Evolutionary conservation across 2,329 filamentous ascomycete species (phyloP).

Genomic region (Lachnellula cervina): DNA sequence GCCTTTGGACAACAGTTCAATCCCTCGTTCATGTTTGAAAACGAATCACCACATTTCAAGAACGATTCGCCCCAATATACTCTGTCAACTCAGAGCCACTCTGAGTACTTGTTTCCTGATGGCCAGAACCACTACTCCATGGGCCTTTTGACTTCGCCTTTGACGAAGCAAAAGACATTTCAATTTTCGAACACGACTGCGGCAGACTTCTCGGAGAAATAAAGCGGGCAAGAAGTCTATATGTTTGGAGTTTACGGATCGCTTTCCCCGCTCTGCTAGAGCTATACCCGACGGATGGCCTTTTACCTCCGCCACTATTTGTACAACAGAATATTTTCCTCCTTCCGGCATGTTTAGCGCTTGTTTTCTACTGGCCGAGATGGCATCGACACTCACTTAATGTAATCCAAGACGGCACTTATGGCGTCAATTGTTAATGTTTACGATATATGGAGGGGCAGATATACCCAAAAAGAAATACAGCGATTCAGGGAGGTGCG

Average conservation of each 20-base stretch:
- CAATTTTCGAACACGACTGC: constrained; percentile 31
- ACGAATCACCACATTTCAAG: constrained; percentile 23
- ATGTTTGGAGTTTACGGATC: not conserved
- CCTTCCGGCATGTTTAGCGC: constrained; percentile 20
- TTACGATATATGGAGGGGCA: constrained; percentile 11
- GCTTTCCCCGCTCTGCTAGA: constrained; percentile 3
- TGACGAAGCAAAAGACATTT: constrained; percentile 29
- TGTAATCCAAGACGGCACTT: constrained; percentile 21
- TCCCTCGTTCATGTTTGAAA: constrained; percentile 19
- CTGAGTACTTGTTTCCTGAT: constrained; percentile 28
- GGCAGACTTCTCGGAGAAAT: constrained; percentile 31
- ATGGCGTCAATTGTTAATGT: constrained; percentile 10
- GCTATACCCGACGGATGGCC: constrained; percentile 10
- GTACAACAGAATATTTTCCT: constrained; percentile 17
- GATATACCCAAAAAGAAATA: constrained; percentile 12
- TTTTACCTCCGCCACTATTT: constrained; percentile 9
- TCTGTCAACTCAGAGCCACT: constrained; percentile 19
- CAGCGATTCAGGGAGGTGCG: not conserved
- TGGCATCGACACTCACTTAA: constrained; percentile 20
- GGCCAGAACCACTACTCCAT: constrained; percentile 7
- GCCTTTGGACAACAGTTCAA: constrained; percentile 28
- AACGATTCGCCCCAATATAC: constrained; percentile 23
- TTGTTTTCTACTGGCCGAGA: constrained; percentile 4
- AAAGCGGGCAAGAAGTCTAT: constrained; percentile 1
- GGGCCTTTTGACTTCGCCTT: constrained; percentile 18